phyloP scores from a whole-genome alignment of 2,329 filamentous ascomycete species.

The Eutypella sp. region DNA sequence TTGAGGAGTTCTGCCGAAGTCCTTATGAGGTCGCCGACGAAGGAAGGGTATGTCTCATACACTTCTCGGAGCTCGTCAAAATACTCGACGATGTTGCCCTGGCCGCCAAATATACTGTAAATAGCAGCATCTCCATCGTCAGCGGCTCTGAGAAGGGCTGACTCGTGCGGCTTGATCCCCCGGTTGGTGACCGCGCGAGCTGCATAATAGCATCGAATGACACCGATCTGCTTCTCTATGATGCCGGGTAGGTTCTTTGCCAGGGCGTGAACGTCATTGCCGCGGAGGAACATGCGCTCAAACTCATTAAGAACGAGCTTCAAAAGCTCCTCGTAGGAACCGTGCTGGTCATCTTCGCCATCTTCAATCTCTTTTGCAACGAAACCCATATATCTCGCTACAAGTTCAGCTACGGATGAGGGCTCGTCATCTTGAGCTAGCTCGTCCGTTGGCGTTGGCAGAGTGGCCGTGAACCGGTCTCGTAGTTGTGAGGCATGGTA shows the following conservation, averaged over 20 bases:
- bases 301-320: slow-evolving; percentile 94
- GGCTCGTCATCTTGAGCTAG: slow-evolving; percentile 97
- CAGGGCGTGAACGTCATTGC: slow-evolving; percentile 93
- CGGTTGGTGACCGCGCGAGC: slow-evolving; percentile 79
- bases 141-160: slow-evolving; percentile 83
- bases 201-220: slow-evolving; percentile 87
- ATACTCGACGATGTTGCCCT: slow-evolving; percentile 99
- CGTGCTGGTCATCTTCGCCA: slow-evolving; percentile 82
- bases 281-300: slow-evolving; percentile 87
- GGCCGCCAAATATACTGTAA: slow-evolving; percentile 93
- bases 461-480: slow-evolving; percentile 78
- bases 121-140: slow-evolving; percentile 78
- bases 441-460: slow-evolving; percentile 92
- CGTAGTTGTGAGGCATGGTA: slow-evolving; percentile 94
- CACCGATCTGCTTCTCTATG: slow-evolving; percentile 83
- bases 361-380: slow-evolving; percentile 85
- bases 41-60: slow-evolving; percentile 84
- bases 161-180: slow-evolving; percentile 87
- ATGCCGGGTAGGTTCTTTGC: slow-evolving; percentile 85
- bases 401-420: slow-evolving; percentile 88
- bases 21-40: slow-evolving; percentile 79
- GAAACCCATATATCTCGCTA: slow-evolving; percentile 89
- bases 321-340: slow-evolving; percentile 86
- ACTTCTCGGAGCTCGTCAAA: slow-evolving; percentile 95
- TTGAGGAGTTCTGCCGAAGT: slow-evolving; percentile 84